Base-by-base conservation (phyloP, 164 flowering plant species). In the Piper betle region DNA sequence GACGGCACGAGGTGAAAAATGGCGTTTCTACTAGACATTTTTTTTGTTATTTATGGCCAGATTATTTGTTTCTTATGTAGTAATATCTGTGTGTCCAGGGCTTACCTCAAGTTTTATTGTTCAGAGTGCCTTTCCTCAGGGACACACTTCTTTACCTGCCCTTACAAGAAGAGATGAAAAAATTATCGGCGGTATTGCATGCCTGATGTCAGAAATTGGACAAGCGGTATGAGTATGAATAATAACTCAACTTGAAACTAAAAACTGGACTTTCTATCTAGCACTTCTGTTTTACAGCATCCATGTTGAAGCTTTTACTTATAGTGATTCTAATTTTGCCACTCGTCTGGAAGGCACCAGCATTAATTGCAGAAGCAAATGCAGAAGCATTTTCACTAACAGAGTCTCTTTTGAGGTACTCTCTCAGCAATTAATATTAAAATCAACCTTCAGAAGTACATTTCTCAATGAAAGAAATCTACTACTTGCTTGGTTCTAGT, bases 141-240 rank as follows among this genome's bases (percentile, higher is more conserved):
- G 96, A 92, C 63, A 74, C 68, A 25, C 88, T 89, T 61, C 96
- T 92, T 64, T 80, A 53, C 98, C 96, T 58, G 93, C 97, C 72
- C 85, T 92, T 71, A 53, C 70, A 15, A 79, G 64, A 66, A 75
- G 87, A 68, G 88, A 89, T 72, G 91, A 83, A 72, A 82, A 80
- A 78, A 77, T 86, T 15, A 80, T 92, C 59, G 73, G 86, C 62
- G 93, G 97, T 43, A 83, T 92, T 60, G 90, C 98, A 52, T 83
- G 88, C 77, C 80, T 92, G 76, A 67, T 92, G 87, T 86, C 98
- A 41, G 98, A 92, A 78, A 84, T 88, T 72, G 98, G 98, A 65
- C 98, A 92, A 71, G 93, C 98, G 60, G 98, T 92, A 77, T 74
- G 96, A 78, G 53, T 62, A 58, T 19, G 7, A 52, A 17, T 6